phyloP scores from a whole-genome alignment of 2,329 filamentous ascomycete genomes.

The Penicillium sumatraense region DNA sequence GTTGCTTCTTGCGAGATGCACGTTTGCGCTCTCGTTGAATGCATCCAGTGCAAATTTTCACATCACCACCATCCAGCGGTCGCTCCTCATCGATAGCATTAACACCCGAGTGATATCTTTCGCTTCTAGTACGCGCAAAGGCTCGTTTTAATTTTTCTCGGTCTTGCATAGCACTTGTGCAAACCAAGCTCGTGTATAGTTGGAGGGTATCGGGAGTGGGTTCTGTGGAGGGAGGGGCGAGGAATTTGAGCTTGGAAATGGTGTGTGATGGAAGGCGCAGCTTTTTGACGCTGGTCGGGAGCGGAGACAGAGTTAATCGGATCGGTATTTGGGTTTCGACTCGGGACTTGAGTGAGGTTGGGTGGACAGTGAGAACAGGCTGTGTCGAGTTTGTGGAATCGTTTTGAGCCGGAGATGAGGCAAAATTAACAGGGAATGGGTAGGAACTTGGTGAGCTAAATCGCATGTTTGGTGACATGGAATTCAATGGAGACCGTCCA shows the following conservation, averaged over 20 bases:
- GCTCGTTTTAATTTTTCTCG: slow-evolving; percentile 69
- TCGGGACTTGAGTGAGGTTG: slow-evolving; percentile 78
- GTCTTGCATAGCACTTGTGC: slow-evolving; percentile 87
- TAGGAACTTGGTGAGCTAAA: slow-evolving; percentile 33
- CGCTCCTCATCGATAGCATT: slow-evolving; percentile 64
- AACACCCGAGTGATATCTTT: slow-evolving; percentile 45
- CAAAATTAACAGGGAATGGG: slow-evolving; percentile 44
- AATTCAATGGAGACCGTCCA: slow-evolving; percentile 45
- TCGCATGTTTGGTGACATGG: slow-evolving; percentile 42
- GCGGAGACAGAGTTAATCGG: slow-evolving; percentile 74
- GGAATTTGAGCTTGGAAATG: slow-evolving; percentile 90
- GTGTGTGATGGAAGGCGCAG: slow-evolving; percentile 87
- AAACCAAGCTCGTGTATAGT: slow-evolving; percentile 80
- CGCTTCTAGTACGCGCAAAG: slow-evolving; percentile 60
- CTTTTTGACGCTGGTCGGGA: slow-evolving; percentile 76
- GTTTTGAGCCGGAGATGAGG: slow-evolving; percentile 32
- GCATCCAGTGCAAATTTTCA: slow-evolving; percentile 89
- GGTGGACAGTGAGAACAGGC: slow-evolving; percentile 63
- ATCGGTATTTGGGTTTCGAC: slow-evolving; percentile 97
- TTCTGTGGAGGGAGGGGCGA: slow-evolving; percentile 72
- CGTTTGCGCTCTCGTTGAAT: slow-evolving; percentile 90
- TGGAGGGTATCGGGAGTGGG: slow-evolving; percentile 76
- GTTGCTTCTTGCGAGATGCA: slow-evolving; percentile 87
- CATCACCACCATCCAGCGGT: slow-evolving; percentile 87
- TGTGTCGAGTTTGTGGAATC: slow-evolving; percentile 39